phyloP scores from a whole-genome alignment of 345 rosid species.

The Excoecaria cochinchinensis region DNA sequence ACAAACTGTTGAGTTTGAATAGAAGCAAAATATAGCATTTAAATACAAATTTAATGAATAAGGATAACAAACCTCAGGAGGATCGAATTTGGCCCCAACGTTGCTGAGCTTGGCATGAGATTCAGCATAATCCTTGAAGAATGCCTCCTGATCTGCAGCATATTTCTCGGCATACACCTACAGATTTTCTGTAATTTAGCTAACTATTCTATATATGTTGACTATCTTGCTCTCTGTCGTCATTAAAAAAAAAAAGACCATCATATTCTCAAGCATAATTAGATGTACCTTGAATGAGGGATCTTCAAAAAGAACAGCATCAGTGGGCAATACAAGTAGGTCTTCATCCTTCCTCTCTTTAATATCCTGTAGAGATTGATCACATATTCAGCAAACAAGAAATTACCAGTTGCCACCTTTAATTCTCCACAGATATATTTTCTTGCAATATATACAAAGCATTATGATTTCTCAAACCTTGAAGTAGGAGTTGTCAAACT shows the following conservation, averaged over 20 bases:
- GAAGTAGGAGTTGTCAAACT: conserved; percentile 94
- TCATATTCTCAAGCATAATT: conserved; percentile 3
- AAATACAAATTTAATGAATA: background rate
- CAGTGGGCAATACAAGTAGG: conserved; percentile 85
- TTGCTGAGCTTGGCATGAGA: conserved; percentile 96
- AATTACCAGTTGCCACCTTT: background rate
- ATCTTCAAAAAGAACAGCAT: conserved; percentile 86
- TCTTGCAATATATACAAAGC: background rate
- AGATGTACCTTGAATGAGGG: conserved; percentile 80
- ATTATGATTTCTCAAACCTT: conserved; percentile 55
- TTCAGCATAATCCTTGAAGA: conserved; percentile 92
- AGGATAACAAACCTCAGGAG: conserved; percentile 70
- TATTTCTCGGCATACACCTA: conserved; percentile 92
- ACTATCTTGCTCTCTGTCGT: too few species aligned
- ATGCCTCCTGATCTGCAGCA: conserved; percentile 77
- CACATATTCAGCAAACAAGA: conserved; percentile 18
- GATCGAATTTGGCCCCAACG: conserved; percentile 90
- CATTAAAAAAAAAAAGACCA: background rate
- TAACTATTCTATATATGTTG: background rate
- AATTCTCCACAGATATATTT: background rate
- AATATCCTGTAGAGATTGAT: conserved; percentile 52
- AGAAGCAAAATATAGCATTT: background rate
- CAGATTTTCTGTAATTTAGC: conserved; percentile 20
- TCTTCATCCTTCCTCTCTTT: conserved; percentile 76
- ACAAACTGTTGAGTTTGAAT: background rate